Evolutionary conservation across 192 early-diverging fungal species (phyloP), one percentile per base, ranked within the genome.

Genomic region (Coemansia sp.): DNA sequence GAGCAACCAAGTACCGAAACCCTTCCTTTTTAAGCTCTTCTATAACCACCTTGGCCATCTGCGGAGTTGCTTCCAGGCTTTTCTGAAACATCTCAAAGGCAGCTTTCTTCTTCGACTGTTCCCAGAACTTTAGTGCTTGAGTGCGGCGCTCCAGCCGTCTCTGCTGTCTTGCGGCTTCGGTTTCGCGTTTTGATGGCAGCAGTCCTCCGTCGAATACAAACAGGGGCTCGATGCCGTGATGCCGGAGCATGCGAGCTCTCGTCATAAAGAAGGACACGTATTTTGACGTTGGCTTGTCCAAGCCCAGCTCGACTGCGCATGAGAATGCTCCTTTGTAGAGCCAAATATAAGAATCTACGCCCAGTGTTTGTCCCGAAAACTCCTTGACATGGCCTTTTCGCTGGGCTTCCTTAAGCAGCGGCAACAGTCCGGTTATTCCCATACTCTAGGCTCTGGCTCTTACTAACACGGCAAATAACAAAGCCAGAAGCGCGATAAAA

Each of bases 261-360:
- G 75, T 69, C 84, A 93, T 87, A 65, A 91, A 96, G 48, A 83
- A 95, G 0, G 83, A 47, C 3, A 99, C 64, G 77, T 93, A 96
- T 71, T 90, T 96, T 44, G 30, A 77, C 2, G 94, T 96, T 6
- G 78, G 72, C n/a, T 81, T 58, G 20, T 81, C 84, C 11, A 82
- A 70, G 15, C 81, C 83, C 6, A 98, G 75, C 10, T 98, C 94
- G 15, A 81, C 58, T 0, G 92, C 90, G 55, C 97, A 99, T 3
- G 86, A 60, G 51, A 91, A 89, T 5, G 90, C 90, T 11, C 89
- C 94, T 40, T 83, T 80, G 75, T 97, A 91, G 11, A 99, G 87
- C 97, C 97, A 99, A 3, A 92, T 89, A 66, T 98, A 95, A 1
- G 88, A 90, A 69, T 99, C 97, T 9, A 99, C 83, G 1, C 86